A percentile compares a stretch with the other conserved stretches of the same genome.
Evolutionary conservation across 768 basidiomycete genomes (phyloP).

Genomic region (Kwoniella dendrophila): DNA sequence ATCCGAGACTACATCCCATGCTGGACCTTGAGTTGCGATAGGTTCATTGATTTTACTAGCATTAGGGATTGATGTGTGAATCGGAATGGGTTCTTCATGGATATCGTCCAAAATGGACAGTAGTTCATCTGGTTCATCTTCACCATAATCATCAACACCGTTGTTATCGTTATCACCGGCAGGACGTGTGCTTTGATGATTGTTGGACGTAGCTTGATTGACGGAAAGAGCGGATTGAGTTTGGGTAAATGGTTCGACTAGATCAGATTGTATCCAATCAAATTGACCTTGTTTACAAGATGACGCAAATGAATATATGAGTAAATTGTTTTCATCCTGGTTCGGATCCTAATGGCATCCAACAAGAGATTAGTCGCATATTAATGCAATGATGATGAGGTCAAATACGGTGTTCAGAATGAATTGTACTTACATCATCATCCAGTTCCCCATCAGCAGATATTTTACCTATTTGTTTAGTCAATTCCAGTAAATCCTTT

Average conservation of each 20-base stretch:
- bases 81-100: background rate
- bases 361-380: background rate
- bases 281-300: constrained; percentile 12
- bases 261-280: constrained; percentile 2
- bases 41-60: no score
- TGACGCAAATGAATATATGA: constrained; percentile 16
- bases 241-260: background rate
- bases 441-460: constrained; percentile 14
- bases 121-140: no score
- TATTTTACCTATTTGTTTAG: constrained; percentile 16
- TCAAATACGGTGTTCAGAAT: background rate
- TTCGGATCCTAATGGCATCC: background rate
- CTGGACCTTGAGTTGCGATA: background rate
- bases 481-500: constrained; percentile 4
- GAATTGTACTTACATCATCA: background rate
- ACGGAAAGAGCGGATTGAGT: no score
- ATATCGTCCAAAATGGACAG: background rate
- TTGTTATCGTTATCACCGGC: background rate
- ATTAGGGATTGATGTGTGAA: background rate
- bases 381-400: background rate
- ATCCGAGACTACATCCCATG: constrained; percentile 19
- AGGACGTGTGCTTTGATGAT: background rate
- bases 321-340: constrained; percentile 10
- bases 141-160: background rate
- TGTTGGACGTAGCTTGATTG: background rate